Conservation (phyloP, 768 basidiomycete genomes). For the Boletus tomentosulus region DNA sequence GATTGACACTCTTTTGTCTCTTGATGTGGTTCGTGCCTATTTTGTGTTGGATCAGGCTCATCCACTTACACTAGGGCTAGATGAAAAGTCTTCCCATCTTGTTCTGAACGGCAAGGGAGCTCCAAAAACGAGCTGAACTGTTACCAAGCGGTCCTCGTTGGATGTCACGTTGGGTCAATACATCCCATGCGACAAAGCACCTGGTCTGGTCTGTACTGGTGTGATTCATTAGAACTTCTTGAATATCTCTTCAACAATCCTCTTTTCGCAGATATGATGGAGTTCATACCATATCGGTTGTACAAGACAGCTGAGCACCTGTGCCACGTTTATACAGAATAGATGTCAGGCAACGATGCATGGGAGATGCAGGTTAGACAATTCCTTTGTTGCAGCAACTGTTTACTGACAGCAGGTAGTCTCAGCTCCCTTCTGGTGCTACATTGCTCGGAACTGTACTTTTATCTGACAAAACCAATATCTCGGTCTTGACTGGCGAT, state of each 20-base stretch:
- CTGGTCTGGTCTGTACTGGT: constrained; percentile 24
- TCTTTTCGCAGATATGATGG: constrained; percentile 17
- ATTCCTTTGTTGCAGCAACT: not conserved
- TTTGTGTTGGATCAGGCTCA: not conserved
- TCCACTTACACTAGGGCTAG: constrained; percentile 12
- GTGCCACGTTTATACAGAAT: constrained; percentile 19
- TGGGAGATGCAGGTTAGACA: constrained; percentile 24
- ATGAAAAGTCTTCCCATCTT: constrained; percentile 20
- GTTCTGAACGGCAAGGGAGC: constrained; percentile 26
- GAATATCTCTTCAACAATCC: constrained; percentile 28
- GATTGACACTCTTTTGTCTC: constrained; percentile 26
- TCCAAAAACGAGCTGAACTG: constrained; percentile 24
- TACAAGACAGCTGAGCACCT: constrained; percentile 8
- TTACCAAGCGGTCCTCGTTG: constrained; percentile 27
- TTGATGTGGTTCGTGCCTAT: constrained; percentile 21
- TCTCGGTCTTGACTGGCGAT: not conserved
- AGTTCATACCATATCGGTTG: constrained; percentile 12
- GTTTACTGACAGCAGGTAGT: not conserved
- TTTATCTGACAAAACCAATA: not conserved
- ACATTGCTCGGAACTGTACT: not conserved
- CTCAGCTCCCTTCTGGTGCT: not conserved
- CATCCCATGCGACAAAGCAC: constrained; percentile 20
- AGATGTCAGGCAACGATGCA: constrained; percentile 18
- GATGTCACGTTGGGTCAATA: constrained; percentile 11
- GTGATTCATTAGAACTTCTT: constrained; percentile 26